phyloP scores from a whole-genome alignment of 306 rosid species.

The Cucurbita pepo region DNA sequence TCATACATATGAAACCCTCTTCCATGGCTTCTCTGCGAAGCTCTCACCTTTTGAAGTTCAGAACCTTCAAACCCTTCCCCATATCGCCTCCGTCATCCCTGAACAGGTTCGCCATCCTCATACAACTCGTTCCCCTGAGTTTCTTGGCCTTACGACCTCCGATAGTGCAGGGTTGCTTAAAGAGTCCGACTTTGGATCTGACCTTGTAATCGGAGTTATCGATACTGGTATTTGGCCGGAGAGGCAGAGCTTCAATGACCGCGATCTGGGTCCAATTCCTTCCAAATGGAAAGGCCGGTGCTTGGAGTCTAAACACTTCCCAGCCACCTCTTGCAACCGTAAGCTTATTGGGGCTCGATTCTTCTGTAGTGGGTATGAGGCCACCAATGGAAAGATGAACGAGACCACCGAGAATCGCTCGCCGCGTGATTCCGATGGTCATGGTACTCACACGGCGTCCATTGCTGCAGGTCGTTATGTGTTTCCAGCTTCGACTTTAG shows the following conservation, averaged over 20 bases:
- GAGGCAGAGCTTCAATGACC: constrained; percentile 58
- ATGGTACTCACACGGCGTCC: constrained; percentile 78
- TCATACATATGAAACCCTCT: constrained; percentile 58
- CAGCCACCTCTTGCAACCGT: constrained; percentile 45
- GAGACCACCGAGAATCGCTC: constrained; percentile 55
- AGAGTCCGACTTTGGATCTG: constrained; percentile 79
- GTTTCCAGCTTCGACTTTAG: constrained; percentile 54
- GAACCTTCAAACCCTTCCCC: constrained; percentile 27
- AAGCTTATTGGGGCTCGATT: constrained; percentile 66
- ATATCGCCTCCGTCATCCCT: constrained; percentile 43
- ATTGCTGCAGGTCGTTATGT: constrained; percentile 80
- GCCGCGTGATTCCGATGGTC: constrained; percentile 77
- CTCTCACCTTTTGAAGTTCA: constrained; percentile 37
- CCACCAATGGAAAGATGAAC: constrained; percentile 66
- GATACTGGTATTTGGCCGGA: constrained; percentile 91
- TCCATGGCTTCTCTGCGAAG: constrained; percentile 68
- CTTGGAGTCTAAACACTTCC: constrained; percentile 30
- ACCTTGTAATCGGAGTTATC: constrained; percentile 77
- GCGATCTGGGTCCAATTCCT: constrained; percentile 47
- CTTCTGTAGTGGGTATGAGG: constrained; percentile 56
- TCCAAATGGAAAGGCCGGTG: constrained; percentile 74
- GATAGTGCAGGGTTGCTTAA: constrained; percentile 52
- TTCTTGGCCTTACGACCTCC: constrained; percentile 56
- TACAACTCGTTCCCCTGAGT: constrained; percentile 83
- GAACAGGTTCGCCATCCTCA: constrained; percentile 55